Evolutionary conservation across 139 green algal genomes (phyloP), one percentile per base, ranked within the genome.

Genomic region (Tetratostichococcus sp.): DNA sequence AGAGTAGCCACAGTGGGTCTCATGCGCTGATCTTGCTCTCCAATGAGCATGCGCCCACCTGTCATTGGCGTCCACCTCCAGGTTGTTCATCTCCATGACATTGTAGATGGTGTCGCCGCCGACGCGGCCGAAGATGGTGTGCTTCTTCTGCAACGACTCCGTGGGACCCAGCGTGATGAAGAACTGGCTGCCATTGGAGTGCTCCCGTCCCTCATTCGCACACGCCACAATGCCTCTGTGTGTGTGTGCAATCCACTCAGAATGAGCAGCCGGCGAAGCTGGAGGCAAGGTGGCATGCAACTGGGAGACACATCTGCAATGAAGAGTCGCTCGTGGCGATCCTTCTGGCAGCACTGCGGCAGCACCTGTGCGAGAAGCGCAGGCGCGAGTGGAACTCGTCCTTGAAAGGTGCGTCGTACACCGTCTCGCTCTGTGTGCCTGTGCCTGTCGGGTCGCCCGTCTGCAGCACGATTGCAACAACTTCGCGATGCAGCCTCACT

Each of bases 61-160:
- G 50, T 62, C 50, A 17, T 62, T 62, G 0, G 75, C 70, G n/a
- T 80, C 78, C 50, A 89, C 84, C 72, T 97, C 91, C 25, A 95
- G 50, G n/a, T 98, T 93, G 35, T 86, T 89, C 25, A 98, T 89
- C 32, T 87, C 76, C 35, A 90, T 72, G 66, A 96, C 76, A 79
- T 98, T 98, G 89, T 93, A 98, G 25, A 98, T 86, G 5, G 93
- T 97, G 71, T 98, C 93, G 8, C 93, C 93, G 28, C 79, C 84
- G 43, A 97, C 80, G 68, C 91, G 92, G 33, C 93, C 93, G 80
- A 97, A 97, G 72, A 98, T 97, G 73, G 94, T 97, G 87, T 97
- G 89, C 76, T 94, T 91, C 62, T 86, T 86, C 77, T 97, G 86
- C 62, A 98, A 87, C 80, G 89, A 91, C 31, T 93, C 87, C 26